Conservation (phyloP, 768 basidiomycete genomes). For the Rhodotorula sphaerocarpa region DNA sequence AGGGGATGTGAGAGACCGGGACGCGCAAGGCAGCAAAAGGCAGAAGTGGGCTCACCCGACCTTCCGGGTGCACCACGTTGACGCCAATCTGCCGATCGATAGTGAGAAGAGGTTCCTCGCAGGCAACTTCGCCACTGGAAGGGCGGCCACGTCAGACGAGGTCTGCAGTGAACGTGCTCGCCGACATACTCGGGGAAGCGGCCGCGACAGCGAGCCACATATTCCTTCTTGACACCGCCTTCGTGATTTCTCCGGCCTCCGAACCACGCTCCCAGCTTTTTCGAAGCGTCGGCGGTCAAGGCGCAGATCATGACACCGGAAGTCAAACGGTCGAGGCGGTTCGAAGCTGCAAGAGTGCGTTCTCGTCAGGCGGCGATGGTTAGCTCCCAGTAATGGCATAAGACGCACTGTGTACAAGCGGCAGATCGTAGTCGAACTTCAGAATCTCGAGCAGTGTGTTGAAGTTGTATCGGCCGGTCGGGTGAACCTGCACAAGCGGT, state of each 20-base stretch:
- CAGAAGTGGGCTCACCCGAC: conserved; percentile 56
- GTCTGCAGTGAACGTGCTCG: no score
- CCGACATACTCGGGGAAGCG: conserved; percentile 78
- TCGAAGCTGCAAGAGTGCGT: conserved; percentile 59
- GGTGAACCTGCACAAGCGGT: conserved; percentile 43
- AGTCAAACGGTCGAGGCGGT: conserved; percentile 85
- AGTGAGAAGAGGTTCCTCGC: conserved; percentile 78
- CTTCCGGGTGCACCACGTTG: conserved; percentile 89
- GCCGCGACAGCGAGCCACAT: conserved; percentile 78
- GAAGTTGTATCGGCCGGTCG: conserved; percentile 78
- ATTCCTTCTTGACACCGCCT: conserved; percentile 71
- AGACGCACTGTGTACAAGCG: conserved; percentile 71
- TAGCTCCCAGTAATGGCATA: conserved; percentile 15
- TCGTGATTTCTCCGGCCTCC: conserved; percentile 45
- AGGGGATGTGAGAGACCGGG: no score
- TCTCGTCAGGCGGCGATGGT: no score
- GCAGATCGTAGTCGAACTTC: conserved; percentile 69
- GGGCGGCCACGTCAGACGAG: no score
- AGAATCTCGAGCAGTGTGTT: conserved; percentile 84
- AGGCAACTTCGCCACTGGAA: conserved; percentile 64
- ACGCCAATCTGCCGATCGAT: conserved; percentile 95
- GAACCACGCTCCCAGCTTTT: conserved; percentile 69
- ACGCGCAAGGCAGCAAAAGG: no score
- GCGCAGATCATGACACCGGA: conserved; percentile 93
- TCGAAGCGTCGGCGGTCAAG: conserved; percentile 60